A percentile compares a stretch with the other conserved stretches of the same genome.
These are phyloP conservation scores for Nematocida sp. DNA, from an alignment of 371 early-diverging fungal species.

Conservation along the genomic window DNA sequence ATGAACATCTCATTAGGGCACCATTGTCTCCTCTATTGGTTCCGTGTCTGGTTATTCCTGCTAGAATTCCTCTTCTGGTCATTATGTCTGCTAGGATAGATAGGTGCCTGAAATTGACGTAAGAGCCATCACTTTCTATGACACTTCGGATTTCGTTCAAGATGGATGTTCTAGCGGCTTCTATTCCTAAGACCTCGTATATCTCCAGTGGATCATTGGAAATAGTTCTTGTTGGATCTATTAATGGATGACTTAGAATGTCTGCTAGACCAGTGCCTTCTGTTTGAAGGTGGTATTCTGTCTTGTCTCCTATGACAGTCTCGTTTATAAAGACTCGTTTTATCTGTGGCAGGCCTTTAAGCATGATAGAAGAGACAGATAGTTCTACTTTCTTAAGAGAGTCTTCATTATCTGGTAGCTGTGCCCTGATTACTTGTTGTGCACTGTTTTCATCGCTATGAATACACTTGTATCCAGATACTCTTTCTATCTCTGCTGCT, in stretches of 20 bases:
- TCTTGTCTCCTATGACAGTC: slow-evolving; percentile 65
- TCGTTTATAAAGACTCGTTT: slow-evolving; percentile 80
- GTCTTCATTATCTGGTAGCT: slow-evolving; percentile 33
- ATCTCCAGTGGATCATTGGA: slow-evolving; percentile 88
- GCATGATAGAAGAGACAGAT: slow-evolving; percentile 72
- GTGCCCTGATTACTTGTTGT: slow-evolving; percentile 74
- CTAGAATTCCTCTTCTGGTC: slow-evolving; percentile 84
- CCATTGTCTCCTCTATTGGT: slow-evolving; percentile 82
- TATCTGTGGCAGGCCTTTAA: slow-evolving; percentile 82
- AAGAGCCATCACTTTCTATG: slow-evolving; percentile 91
- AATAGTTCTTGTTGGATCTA: slow-evolving; percentile 73
- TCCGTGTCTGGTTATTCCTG: slow-evolving; percentile 96
- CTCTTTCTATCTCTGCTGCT: slow-evolving; percentile 67
- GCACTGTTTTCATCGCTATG: slow-evolving; percentile 83
- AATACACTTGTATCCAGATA: slow-evolving; percentile 69
- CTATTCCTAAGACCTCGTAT: slow-evolving; percentile 85
- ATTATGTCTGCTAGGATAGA: slow-evolving; percentile 89
- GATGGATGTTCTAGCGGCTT: slow-evolving; percentile 83
- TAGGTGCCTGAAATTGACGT: slow-evolving; percentile 95
- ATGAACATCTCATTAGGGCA: slow-evolving; percentile 89
- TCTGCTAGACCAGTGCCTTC: slow-evolving; percentile 85
- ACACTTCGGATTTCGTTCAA: slow-evolving; percentile 84
- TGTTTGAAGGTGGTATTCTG: slow-evolving; percentile 84
- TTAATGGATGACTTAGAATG: slow-evolving; percentile 75
- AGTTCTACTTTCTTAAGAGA: slow-evolving; percentile 25